Conservation (phyloP, 805 yeast genomes). For the Nakazawaea sp. region DNA sequence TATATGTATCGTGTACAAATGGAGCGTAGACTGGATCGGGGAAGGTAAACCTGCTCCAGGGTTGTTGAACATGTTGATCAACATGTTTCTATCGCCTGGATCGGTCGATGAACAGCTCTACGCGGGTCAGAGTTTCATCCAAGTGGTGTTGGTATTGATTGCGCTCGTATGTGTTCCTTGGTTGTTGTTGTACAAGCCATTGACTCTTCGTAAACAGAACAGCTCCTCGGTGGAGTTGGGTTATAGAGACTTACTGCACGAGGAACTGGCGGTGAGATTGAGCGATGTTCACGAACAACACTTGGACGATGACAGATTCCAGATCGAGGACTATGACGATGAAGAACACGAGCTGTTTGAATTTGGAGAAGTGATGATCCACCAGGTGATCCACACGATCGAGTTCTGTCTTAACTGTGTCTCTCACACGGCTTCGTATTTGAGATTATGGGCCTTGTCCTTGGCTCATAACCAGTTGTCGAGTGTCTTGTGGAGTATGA, state of each 20-base stretch:
- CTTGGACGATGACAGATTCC: slow-evolving; percentile 21
- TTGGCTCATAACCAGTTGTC: slow-evolving; percentile 96
- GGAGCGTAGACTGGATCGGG: slow-evolving; percentile 89
- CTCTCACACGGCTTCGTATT: slow-evolving; percentile 96
- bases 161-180: slow-evolving; percentile 92
- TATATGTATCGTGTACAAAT: slow-evolving; percentile 81
- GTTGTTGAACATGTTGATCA: slow-evolving; percentile 86
- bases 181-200: slow-evolving; percentile 79
- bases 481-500: slow-evolving; percentile 94
- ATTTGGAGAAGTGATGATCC: slow-evolving; percentile 93
- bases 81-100: slow-evolving; percentile 95
- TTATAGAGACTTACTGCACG: slow-evolving; percentile 34
- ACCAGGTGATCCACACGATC: slow-evolving; percentile 95
- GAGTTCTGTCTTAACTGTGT: slow-evolving; percentile 97
- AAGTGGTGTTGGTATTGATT: slow-evolving; percentile 60
- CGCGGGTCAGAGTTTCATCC: slow-evolving; percentile 72
- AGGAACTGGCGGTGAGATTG: slow-evolving; percentile 4
- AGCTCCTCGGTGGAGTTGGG: slow-evolving; percentile 41
- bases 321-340: slow-evolving; percentile 43
- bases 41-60: slow-evolving; percentile 83
- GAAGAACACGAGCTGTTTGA: slow-evolving; percentile 52
- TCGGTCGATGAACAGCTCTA: slow-evolving; percentile 73
- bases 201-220: slow-evolving; percentile 55
- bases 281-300: slow-evolving; percentile 16
- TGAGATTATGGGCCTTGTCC: slow-evolving; percentile 95